phyloP scores from a whole-genome alignment of 2,329 filamentous ascomycete genomes.

The Geosmithia putterillii region DNA sequence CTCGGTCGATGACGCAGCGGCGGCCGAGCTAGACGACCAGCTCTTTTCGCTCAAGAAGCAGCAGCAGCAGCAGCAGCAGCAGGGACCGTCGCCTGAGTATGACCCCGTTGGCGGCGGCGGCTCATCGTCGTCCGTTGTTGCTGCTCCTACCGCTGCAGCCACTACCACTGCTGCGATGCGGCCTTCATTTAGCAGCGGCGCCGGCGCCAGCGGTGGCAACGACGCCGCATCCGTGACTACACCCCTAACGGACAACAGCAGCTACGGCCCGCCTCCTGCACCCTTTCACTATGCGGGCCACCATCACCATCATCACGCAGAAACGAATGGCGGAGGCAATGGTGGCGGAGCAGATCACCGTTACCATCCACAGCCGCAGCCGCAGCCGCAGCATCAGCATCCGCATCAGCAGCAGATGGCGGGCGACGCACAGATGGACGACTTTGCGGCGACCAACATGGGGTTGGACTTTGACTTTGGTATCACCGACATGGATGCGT shows the following conservation, averaged over 20 bases:
- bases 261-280: too few species aligned
- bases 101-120: too few species aligned
- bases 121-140: too few species aligned
- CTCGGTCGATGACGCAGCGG: conserved; percentile 2
- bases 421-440: conserved; percentile 2
- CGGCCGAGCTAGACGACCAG: not conserved
- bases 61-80: too few species aligned
- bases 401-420: not conserved
- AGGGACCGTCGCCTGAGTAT: not conserved
- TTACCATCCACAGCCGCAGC: not conserved
- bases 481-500: conserved; percentile 18
- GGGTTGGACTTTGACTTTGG: conserved; percentile 18
- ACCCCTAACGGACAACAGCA: not conserved
- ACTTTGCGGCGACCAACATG: conserved; percentile 14
- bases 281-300: not conserved
- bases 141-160: too few species aligned
- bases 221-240: not conserved
- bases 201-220: conserved; percentile 6
- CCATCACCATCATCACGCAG: too few species aligned
- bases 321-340: not conserved
- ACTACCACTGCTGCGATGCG: too few species aligned
- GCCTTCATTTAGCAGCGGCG: too few species aligned
- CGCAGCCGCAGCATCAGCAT: not conserved
- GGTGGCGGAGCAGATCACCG: not conserved
- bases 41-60: conserved; percentile 6